A percentile compares a stretch with the other conserved stretches of the same genome.
Conservation (phyloP, 495 filamentous ascomycete genomes). For the Penicillium salamii region DNA sequence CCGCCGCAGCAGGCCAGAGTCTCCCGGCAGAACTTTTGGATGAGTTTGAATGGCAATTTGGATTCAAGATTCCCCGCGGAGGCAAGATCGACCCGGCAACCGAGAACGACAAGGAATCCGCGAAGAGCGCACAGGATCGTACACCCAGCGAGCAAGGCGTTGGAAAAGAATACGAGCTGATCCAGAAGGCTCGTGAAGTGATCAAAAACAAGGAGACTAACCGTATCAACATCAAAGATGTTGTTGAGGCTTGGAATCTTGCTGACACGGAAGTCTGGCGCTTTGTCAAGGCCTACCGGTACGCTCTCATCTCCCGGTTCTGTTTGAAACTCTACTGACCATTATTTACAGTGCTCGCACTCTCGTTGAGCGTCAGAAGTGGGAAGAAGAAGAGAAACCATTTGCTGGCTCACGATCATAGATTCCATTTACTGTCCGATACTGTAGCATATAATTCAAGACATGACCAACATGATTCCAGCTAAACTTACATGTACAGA, state of each 20-base stretch:
- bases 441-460: too few species aligned
- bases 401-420: conserved; percentile 32
- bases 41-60: conserved; percentile 85
- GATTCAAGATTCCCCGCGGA: conserved; percentile 70
- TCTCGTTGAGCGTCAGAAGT: conserved; percentile 44
- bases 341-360: conserved; percentile 34
- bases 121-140: conserved; percentile 30
- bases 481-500: too few species aligned
- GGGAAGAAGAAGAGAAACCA: conserved; percentile 44
- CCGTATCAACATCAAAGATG: conserved; percentile 47
- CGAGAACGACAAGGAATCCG: conserved; percentile 44
- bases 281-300: conserved; percentile 73
- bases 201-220: conserved; percentile 39
- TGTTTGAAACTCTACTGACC: conserved; percentile 11
- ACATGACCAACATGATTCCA: too few species aligned
- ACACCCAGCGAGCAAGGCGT: conserved; percentile 48
- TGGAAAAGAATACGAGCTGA: conserved; percentile 55
- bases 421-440: conserved; percentile 1
- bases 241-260: conserved; percentile 88
- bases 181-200: conserved; percentile 57
- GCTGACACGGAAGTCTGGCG: conserved; percentile 92
- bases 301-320: not conserved
- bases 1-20: conserved; percentile 39
- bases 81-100: conserved; percentile 50
- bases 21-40: conserved; percentile 43